Percentiles rank a stretch among this genome's conserved stretches.
phyloP scores from a whole-genome alignment of 495 filamentous ascomycete species.

The Neurospora sp. region DNA sequence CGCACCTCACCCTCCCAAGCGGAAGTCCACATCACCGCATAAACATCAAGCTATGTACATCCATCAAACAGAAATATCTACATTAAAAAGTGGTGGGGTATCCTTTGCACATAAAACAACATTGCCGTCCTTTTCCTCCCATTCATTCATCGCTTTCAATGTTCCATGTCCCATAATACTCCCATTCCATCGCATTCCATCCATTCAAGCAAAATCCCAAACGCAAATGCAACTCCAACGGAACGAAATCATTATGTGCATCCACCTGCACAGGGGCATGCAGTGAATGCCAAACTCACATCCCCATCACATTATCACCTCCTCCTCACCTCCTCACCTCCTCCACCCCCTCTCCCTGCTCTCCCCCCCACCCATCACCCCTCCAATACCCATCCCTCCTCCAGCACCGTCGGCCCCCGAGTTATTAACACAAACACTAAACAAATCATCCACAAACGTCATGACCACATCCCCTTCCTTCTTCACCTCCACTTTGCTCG shows the following conservation, averaged over 20 bases:
- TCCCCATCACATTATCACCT: not conserved
- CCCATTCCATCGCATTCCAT: not conserved
- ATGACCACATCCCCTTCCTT: conserved; percentile 15
- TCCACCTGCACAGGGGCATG: too few species aligned
- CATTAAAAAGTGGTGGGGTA: not conserved
- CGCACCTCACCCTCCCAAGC: not conserved
- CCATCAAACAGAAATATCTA: not conserved
- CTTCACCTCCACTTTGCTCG: conserved; percentile 12
- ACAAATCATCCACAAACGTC: conserved; percentile 33
- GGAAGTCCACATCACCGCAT: not conserved
- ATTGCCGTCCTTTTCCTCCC: not conserved
- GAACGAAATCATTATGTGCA: not conserved
- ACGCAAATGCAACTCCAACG: not conserved
- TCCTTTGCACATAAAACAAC: not conserved
- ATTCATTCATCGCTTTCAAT: not conserved
- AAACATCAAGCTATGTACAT: not conserved
- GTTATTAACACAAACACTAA: conserved; percentile 22
- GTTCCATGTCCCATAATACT: not conserved
- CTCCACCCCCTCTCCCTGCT: not conserved
- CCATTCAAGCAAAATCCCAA: not conserved
- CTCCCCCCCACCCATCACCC: not conserved
- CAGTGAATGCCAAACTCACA: not conserved
- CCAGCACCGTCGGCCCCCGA: not conserved
- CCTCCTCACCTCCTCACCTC: not conserved
- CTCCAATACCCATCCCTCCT: not conserved